phyloP scores from a whole-genome alignment of 345 rosid species.

The Hirschfeldia incana region DNA sequence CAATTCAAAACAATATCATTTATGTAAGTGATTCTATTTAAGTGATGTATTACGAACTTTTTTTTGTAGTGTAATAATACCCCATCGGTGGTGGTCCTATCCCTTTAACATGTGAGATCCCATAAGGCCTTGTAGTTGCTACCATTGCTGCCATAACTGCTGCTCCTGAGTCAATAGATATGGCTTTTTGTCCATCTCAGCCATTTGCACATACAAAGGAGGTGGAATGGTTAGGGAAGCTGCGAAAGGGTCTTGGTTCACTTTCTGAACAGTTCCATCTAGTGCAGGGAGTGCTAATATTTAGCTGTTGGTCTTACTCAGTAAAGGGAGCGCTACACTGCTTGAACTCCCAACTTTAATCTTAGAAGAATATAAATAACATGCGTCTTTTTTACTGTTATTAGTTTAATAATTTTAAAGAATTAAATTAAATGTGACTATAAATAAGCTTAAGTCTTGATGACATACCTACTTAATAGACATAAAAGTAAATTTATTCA shows the following conservation, averaged over 20 bases:
- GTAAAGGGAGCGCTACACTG: slow-evolving; percentile 68
- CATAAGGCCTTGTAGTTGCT: slow-evolving; percentile 42
- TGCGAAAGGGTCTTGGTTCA: slow-evolving; percentile 75
- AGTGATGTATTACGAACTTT: no score
- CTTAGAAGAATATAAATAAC: no score
- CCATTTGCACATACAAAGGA: slow-evolving; percentile 80
- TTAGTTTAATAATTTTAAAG: no score
- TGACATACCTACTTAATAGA: no score
- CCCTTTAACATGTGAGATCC: slow-evolving; percentile 53
- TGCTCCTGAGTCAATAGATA: slow-evolving; percentile 67
- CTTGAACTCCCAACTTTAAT: slow-evolving; percentile 57
- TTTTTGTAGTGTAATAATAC: slow-evolving; percentile 40
- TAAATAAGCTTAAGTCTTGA: no score
- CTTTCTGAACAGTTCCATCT: slow-evolving; percentile 62
- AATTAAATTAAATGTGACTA: no score
- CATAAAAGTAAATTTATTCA: no score
- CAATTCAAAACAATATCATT: no score
- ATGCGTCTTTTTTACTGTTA: background rate
- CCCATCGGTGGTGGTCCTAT: slow-evolving; percentile 46
- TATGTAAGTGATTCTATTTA: no score
- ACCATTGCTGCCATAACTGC: slow-evolving; percentile 64
- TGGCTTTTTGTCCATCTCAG: slow-evolving; percentile 84
- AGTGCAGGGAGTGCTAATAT: slow-evolving; percentile 86
- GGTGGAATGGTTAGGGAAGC: slow-evolving; percentile 69
- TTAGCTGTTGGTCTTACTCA: slow-evolving; percentile 47